Conservation (phyloP, 306 rosid genomes). For the Cucumis melo region DNA sequence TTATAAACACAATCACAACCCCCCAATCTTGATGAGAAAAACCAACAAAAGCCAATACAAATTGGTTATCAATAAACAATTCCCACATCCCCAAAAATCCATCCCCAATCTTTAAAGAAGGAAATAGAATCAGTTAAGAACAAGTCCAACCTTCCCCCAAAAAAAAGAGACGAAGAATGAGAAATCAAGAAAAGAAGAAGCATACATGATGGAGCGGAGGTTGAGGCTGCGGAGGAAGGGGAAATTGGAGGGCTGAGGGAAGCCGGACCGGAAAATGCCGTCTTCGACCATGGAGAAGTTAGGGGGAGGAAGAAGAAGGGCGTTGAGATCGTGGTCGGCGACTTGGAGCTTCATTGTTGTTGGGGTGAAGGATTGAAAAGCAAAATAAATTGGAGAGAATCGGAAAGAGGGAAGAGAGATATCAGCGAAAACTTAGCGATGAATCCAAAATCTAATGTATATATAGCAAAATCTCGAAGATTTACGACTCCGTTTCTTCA, state of each 20-base stretch:
- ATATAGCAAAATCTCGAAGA: neutral
- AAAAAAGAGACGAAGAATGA: neutral
- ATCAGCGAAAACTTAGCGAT: neutral
- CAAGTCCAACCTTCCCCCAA: neutral
- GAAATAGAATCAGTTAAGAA: neutral
- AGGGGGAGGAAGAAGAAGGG: slow-evolving; percentile 45
- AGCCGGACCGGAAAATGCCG: slow-evolving; percentile 74
- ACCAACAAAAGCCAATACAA: neutral
- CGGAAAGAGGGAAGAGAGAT: neutral
- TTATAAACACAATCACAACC: neutral
- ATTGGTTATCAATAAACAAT: neutral
- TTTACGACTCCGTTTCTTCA: too few relatives aligned
- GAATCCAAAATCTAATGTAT: neutral
- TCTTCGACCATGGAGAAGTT: slow-evolving; percentile 92
- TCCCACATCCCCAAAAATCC: neutral
- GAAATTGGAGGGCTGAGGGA: slow-evolving; percentile 58
- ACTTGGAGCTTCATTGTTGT: slow-evolving; percentile 23
- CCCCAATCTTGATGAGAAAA: neutral
- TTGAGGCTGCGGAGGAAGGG: slow-evolving; percentile 51
- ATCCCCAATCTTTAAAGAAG: neutral
- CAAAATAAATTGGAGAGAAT: neutral
- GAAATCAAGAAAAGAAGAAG: neutral
- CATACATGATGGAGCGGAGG: slow-evolving; percentile 76
- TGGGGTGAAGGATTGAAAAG: neutral
- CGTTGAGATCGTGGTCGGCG: slow-evolving; percentile 21